Base-by-base conservation (phyloP, 2,329 filamentous ascomycete species). In the Sporothrix pallida region DNA sequence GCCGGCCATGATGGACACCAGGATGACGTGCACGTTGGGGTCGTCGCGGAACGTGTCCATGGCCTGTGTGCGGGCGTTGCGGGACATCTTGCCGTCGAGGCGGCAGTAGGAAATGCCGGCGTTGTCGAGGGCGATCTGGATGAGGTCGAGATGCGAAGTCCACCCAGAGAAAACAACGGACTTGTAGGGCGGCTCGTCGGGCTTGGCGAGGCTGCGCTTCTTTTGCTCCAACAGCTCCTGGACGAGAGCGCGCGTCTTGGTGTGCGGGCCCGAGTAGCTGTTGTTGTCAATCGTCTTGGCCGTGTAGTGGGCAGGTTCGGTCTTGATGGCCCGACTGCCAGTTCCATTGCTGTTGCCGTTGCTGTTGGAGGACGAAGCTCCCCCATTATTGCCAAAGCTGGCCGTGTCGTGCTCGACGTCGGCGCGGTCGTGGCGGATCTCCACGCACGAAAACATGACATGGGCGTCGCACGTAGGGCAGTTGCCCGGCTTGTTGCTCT, bases 121-220 rank as follows among this genome's bases (percentile, higher is more conserved):
- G 69, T 89, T 86, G 44, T 89, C 86, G 15, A 98, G 87, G 0
- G 95, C 95, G 69, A 93, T 86, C 79, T 96, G 90, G 77, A 99
- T 97, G 23, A 99, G 88, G 80, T 98, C 95, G 17, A 99, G 89
- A 80, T 98, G 95, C 0, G 92, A 91, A 0, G 96, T 98, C 95
- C 96, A 98, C n/a, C 91, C 91, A 0, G 94, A 97, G 82, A 98
- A 98, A 7, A 99, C 90, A 15, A 99, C 94, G 37, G 93, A 96
- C 81, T 97, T 98, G 82, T 93, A 92, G 0, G 95, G 95, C 0
- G 89, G 88, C 79, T 95, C 89, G 12, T 88, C 83, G 0, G 90
- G 88, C 10, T 88, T 84, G 0, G 83, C 83, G 52, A 87, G 86
- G 74, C 90, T 93, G 79, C 91, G 88, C 0, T 85, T 84, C 73